Evolutionary conservation across 1,284 basidiomycete species (phyloP), one percentile per base, ranked within the genome.

Genomic region (Entoloma clypeatum): DNA sequence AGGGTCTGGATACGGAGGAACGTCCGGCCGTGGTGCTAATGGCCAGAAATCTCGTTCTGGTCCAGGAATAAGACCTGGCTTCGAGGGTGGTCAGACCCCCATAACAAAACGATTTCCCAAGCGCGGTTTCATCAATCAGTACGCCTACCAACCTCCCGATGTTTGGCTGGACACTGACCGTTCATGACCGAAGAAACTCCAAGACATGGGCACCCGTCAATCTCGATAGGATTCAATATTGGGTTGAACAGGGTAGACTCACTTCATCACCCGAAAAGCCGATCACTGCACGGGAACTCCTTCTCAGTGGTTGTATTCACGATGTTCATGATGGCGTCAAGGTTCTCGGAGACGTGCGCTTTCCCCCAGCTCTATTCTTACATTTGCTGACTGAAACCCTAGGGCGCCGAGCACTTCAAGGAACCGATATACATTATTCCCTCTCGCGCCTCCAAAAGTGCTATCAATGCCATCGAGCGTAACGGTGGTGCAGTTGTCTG

Each of bases 61-160:
- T 4, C 86, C 90, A 54, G 90, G 92, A n/a, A 89, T 92, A 18
- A 81, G 77, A 51, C 73, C 80, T 21, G 82, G 85, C 5, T 99
- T 98, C 53, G 94, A 96, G 63, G 95, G 95, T 58, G 95, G 95
- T 51, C 95, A 98, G 64, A 97, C 93, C 16, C 90, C 95, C 5
- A 79, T 99, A 43, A 85, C 84, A n/a, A 84, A 92, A 52, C 71
- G 85, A 33, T 90, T 94, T 60, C 95, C 95, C 7, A 99, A 99
- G 71, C 77, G 83, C 34, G 95, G 95, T 32, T 99, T 98, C 62
- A 77, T 83, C 46, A 98, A 97, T 67, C 78, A 81, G 93, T 94
- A 57, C 59, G 89, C 74, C 27, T 9, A 29, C 5, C 10, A 17
- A 3, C 28, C 22, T 29, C 16, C 11, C 25, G 28, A 45, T 45